A percentile compares a stretch with the other conserved stretches of the same genome.
phyloP scores from a whole-genome alignment of 2,329 filamentous ascomycete species.

The Hypoxylon sp. region DNA sequence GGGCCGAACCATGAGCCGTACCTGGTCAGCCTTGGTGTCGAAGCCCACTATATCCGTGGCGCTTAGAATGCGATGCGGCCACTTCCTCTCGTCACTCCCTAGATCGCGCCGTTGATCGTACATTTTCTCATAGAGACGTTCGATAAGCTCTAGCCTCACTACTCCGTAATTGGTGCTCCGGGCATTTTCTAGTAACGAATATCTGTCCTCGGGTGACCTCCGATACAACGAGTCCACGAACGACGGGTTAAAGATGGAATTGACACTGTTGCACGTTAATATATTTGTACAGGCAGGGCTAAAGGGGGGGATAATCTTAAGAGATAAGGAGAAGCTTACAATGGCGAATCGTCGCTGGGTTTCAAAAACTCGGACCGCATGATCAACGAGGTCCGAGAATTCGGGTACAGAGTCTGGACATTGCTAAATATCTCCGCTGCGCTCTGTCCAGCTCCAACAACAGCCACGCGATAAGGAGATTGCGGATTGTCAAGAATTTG shows the following conservation, averaged over 20 bases:
- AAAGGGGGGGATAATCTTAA: too few relatives aligned
- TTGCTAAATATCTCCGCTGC: slow-evolving; percentile 97
- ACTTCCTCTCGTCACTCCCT: slow-evolving; percentile 74
- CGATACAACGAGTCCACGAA: slow-evolving; percentile 82
- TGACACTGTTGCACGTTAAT: slow-evolving; percentile 73
- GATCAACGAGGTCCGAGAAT: slow-evolving; percentile 80
- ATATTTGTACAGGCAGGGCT: background rate
- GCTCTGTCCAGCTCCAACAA: slow-evolving; percentile 91
- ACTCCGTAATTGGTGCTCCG: slow-evolving; percentile 94
- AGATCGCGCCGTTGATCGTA: slow-evolving; percentile 85
- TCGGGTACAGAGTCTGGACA: slow-evolving; percentile 83
- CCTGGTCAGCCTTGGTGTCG: slow-evolving; percentile 62
- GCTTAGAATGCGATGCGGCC: slow-evolving; percentile 85
- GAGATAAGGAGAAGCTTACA: slow-evolving; percentile 68
- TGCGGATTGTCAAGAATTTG: slow-evolving; percentile 68
- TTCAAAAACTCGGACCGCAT: slow-evolving; percentile 87
- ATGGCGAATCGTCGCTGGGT: slow-evolving; percentile 95
- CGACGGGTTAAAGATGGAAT: slow-evolving; percentile 94
- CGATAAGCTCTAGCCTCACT: slow-evolving; percentile 89
- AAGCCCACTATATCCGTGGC: slow-evolving; percentile 75
- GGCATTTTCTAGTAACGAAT: slow-evolving; percentile 72
- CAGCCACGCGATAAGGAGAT: slow-evolving; percentile 78
- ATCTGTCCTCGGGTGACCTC: slow-evolving; percentile 72
- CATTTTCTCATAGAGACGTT: slow-evolving; percentile 86
- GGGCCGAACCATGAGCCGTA: slow-evolving; percentile 72